Percentiles rank a stretch among this genome's conserved stretches.
These are phyloP conservation scores for Alternaria sp. DNA, from an alignment of 2,329 filamentous ascomycete species.

Conservation along the genomic window DNA sequence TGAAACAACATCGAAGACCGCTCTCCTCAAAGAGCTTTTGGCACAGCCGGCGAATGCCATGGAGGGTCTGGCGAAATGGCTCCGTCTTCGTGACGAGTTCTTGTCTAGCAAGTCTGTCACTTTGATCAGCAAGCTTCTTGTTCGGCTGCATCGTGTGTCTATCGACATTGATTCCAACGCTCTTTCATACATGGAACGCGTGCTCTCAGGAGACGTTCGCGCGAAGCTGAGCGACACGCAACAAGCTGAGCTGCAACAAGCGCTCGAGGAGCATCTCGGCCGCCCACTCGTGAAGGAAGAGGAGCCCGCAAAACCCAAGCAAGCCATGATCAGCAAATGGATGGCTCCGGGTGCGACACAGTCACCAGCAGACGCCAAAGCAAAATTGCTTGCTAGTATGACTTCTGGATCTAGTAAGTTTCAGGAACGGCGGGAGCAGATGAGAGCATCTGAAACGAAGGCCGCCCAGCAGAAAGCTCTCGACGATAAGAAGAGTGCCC, in stretches of 20 bases:
- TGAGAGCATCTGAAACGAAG: slow-evolving; percentile 32
- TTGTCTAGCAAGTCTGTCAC: slow-evolving; percentile 83
- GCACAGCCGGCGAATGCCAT: slow-evolving; percentile 71
- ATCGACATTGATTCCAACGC: slow-evolving; percentile 73
- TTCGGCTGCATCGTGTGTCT: slow-evolving; percentile 77
- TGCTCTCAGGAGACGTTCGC: slow-evolving; percentile 69
- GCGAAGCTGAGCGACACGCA: slow-evolving; percentile 85
- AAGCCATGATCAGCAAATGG: slow-evolving; percentile 53
- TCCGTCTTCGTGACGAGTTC: slow-evolving; percentile 87
- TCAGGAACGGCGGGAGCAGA: slow-evolving; percentile 39
- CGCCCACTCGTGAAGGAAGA: slow-evolving; percentile 45
- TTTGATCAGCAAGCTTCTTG: slow-evolving; percentile 83
- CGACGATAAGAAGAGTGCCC: slow-evolving; percentile 37
- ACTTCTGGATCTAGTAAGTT: slow-evolving; percentile 40
- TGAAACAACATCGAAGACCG: slow-evolving; percentile 48
- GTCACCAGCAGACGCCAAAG: slow-evolving; percentile 31
- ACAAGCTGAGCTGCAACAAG: slow-evolving; percentile 78
- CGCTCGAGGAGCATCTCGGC: slow-evolving; percentile 64
- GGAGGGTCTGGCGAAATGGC: slow-evolving; percentile 80
- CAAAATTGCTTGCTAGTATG: slow-evolving; percentile 41
- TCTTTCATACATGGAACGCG: slow-evolving; percentile 69
- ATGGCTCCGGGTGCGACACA: slow-evolving; percentile 42
- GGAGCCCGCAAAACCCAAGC: slow-evolving; percentile 49
- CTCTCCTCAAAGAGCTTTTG: slow-evolving; percentile 63
- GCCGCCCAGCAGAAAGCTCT: slow-evolving; percentile 36